Evolutionary conservation across 164 flowering plant genomes (phyloP).

Genomic region (Liquidambar formosana): DNA sequence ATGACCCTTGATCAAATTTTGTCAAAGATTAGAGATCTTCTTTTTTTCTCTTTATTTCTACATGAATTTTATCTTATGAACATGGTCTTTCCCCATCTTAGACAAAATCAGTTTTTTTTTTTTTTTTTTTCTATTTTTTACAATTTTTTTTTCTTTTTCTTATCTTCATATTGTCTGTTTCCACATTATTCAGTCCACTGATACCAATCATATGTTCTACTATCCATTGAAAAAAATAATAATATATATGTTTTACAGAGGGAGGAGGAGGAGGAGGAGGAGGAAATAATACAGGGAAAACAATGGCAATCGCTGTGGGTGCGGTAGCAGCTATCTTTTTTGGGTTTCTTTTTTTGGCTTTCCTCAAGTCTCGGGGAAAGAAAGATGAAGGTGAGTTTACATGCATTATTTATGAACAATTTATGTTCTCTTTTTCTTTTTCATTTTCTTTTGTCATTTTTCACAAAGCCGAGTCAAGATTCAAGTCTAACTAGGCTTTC

Average conservation of each 20-base stretch:
- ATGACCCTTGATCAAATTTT: too few species aligned
- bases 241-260: slow-evolving; percentile 5
- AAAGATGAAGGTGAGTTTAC: slow-evolving; percentile 20
- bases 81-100: too few species aligned
- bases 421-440: too few species aligned
- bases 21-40: too few species aligned
- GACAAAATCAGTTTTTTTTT: too few species aligned
- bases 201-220: neutral
- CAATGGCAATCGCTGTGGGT: slow-evolving; percentile 32
- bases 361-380: slow-evolving; percentile 20
- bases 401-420: too few species aligned
- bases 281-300: slow-evolving; percentile 6
- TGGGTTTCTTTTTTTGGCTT: slow-evolving; percentile 11
- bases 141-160: neutral
- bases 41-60: too few species aligned
- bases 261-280: neutral
- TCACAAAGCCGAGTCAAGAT: too few species aligned
- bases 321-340: slow-evolving; percentile 30
- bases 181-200: neutral
- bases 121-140: neutral
- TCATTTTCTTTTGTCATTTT: too few species aligned
- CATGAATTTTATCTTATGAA: too few species aligned
- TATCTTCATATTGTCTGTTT: neutral
- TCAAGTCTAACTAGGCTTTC: too few species aligned
- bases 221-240: too few species aligned